These are phyloP conservation scores for Fusarium incarnatum DNA, from an alignment of 2,329 filamentous ascomycete genomes.

Conservation along the genomic window DNA sequence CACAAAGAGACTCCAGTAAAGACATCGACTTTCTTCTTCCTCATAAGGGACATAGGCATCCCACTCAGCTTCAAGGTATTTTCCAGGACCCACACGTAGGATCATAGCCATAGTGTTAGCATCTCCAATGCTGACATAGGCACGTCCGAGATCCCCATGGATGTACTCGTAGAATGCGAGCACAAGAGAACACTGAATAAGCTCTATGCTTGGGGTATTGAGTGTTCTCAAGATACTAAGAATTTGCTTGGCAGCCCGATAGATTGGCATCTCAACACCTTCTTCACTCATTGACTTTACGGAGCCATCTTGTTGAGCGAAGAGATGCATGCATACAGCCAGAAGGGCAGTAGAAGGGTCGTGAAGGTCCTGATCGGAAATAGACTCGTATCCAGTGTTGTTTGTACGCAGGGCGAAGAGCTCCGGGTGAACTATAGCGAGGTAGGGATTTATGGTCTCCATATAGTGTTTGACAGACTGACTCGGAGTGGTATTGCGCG, in stretches of 20 bases:
- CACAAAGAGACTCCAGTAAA: conserved; percentile 59
- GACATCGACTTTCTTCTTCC: conserved; percentile 54
- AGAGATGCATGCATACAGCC: conserved; percentile 57
- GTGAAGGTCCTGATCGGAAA: conserved; percentile 23
- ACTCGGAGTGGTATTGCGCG: conserved; percentile 48
- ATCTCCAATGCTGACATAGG: conserved; percentile 58
- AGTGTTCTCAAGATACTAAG: conserved; percentile 52
- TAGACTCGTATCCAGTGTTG: neutral
- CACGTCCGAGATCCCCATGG: conserved; percentile 55
- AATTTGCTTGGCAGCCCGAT: conserved; percentile 54
- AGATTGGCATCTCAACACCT: conserved; percentile 49
- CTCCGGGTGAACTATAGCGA: conserved; percentile 54
- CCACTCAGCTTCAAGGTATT: conserved; percentile 47
- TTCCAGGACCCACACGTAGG: conserved; percentile 52
- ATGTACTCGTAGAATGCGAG: conserved; percentile 58
- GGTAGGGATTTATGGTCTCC: conserved; percentile 56
- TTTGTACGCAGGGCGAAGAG: conserved; percentile 50
- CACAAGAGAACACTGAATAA: conserved; percentile 55
- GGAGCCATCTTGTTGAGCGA: conserved; percentile 51
- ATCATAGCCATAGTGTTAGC: conserved; percentile 51
- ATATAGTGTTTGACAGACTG: conserved; percentile 53
- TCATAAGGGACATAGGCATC: conserved; percentile 43
- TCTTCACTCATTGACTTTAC: conserved; percentile 50
- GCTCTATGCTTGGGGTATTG: conserved; percentile 52
- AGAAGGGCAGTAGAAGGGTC: conserved; percentile 53